A percentile compares a stretch with the other conserved stretches of the same genome.
phyloP scores from a whole-genome alignment of 2,329 filamentous ascomycete genomes.

The Colletotrichum truncatum region DNA sequence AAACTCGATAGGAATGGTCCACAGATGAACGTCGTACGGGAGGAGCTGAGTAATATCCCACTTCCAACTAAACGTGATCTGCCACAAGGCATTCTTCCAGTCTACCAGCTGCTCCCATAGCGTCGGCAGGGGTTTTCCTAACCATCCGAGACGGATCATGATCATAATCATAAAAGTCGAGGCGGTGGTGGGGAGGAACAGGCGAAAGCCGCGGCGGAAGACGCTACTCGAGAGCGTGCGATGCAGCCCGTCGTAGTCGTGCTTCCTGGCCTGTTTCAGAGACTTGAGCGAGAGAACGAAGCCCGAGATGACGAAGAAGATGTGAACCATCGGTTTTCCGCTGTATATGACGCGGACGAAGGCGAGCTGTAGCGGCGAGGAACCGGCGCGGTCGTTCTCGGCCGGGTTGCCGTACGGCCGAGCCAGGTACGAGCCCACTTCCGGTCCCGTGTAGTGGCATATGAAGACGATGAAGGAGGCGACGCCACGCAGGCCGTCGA shows the following conservation, averaged over 20 bases:
- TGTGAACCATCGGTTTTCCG: slow-evolving; percentile 57
- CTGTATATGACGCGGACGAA: slow-evolving; percentile 53
- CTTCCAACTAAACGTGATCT: slow-evolving; percentile 38
- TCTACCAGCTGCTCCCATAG: slow-evolving; percentile 37
- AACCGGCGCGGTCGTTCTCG: slow-evolving; percentile 40
- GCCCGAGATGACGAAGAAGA: slow-evolving; percentile 62
- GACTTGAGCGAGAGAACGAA: slow-evolving; percentile 57
- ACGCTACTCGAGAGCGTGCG: slow-evolving; percentile 53
- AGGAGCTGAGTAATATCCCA: slow-evolving; percentile 38
- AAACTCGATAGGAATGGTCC: slow-evolving; percentile 59
- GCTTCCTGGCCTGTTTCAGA: slow-evolving; percentile 48
- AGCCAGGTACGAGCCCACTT: slow-evolving; percentile 41
- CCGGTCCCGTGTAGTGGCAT: slow-evolving; percentile 55
- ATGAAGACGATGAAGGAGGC: slow-evolving; percentile 58
- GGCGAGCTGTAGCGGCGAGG: slow-evolving; percentile 52
- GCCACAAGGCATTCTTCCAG: slow-evolving; percentile 37
- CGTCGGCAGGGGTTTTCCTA: slow-evolving; percentile 37
- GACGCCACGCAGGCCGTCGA: slow-evolving; percentile 59
- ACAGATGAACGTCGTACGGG: slow-evolving; percentile 53
- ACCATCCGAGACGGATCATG: slow-evolving; percentile 41
- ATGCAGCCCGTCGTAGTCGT: slow-evolving; percentile 46
- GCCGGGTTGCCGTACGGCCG: slow-evolving; percentile 44
- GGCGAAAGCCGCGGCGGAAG: slow-evolving; percentile 55
- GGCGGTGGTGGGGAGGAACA: slow-evolving; percentile 54
- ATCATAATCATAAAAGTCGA: slow-evolving; percentile 51